Base-by-base conservation (phyloP, 495 filamentous ascomycete genomes). In the Penicillium malachiteum region DNA sequence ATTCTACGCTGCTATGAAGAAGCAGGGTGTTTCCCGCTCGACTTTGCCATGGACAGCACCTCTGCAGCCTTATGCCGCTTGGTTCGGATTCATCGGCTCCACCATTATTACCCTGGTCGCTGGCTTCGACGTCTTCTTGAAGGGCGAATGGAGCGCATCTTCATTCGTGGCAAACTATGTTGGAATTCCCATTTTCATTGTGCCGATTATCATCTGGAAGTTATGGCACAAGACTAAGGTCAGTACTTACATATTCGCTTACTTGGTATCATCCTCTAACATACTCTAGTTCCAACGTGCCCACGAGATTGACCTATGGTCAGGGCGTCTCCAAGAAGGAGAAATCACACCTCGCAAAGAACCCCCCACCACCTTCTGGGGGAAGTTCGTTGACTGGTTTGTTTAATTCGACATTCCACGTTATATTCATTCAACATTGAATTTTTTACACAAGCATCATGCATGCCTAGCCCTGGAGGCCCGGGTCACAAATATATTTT, bases 11-110 rank as follows among this genome's bases (percentile, higher is more conserved):
- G 85, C 82, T 0, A 72, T 78, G 63, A 84, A 84, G 56, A 78
- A 74, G 2, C 85, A 87, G 66, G 79, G 80, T 11, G 54, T 87
- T 50, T 76, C 81, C 57, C 78, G 85, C 9, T 67, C 69, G 42
- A 75, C 71, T 0, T 68, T 90, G 7, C 78, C 83, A 17, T 88
- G 82, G 68, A 81, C 81, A 45, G 77, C 81, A 3, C 75, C 78
- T 5, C 69, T 80, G 13, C 84, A 88, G 66, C 86, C 86, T 7
- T 87, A 78, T 59, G 71, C 80, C 16, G 84, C 84, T 0, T 90
- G 78, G 72, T 71, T 80, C 39, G 77, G 81, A 7, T 70, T 88
- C 54, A 64, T 73, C 44, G 86, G 82, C 61, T 86, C 84, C 54
- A 70, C 71, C 18, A 67, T 76, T 17, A 75, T 78, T 44, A 67